These are phyloP conservation scores for Gnaphalium uliginosum DNA, from an alignment of 129 eudicot species.

Conservation along the genomic window DNA sequence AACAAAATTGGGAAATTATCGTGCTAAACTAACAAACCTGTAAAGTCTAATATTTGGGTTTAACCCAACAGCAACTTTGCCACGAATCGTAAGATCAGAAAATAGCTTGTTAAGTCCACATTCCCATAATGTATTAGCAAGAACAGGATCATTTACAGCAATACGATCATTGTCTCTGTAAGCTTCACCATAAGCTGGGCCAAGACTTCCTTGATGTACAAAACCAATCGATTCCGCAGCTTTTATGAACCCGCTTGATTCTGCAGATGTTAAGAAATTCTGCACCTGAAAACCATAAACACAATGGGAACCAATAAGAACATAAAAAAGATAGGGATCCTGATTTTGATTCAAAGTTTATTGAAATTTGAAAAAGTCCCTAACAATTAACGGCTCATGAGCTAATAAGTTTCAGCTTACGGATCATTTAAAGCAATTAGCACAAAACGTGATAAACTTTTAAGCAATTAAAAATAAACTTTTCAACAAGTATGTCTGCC, in stretches of 20 bases:
- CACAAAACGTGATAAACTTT: background rate
- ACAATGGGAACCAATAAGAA: background rate
- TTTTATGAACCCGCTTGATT: slow-evolving; percentile 73
- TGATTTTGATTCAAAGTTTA: too few relatives aligned
- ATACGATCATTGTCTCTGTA: slow-evolving; percentile 95
- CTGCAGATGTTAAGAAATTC: slow-evolving; percentile 64
- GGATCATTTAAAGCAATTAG: too few relatives aligned
- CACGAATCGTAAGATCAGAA: slow-evolving; percentile 63
- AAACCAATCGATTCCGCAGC: slow-evolving; percentile 84
- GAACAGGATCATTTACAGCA: slow-evolving; percentile 73
- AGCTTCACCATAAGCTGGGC: slow-evolving; percentile 92
- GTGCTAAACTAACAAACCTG: slow-evolving; percentile 47
- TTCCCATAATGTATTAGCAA: slow-evolving; percentile 75
- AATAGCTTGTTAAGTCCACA: slow-evolving; percentile 68
- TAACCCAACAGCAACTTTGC: slow-evolving; percentile 89
- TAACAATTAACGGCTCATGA: too few relatives aligned
- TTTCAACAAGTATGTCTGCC: background rate
- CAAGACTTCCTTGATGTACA: slow-evolving; percentile 97
- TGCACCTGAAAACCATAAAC: slow-evolving; percentile 43
- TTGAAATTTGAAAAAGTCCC: background rate
- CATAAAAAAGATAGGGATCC: background rate
- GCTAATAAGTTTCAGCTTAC: too few relatives aligned
- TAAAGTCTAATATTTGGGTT: slow-evolving; percentile 91
- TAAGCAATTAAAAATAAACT: background rate
- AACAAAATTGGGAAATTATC: background rate